A percentile compares a stretch with the other conserved stretches of the same genome.
phyloP scores from a whole-genome alignment of 2,329 filamentous ascomycete species.

The Lanzia echinophila region DNA sequence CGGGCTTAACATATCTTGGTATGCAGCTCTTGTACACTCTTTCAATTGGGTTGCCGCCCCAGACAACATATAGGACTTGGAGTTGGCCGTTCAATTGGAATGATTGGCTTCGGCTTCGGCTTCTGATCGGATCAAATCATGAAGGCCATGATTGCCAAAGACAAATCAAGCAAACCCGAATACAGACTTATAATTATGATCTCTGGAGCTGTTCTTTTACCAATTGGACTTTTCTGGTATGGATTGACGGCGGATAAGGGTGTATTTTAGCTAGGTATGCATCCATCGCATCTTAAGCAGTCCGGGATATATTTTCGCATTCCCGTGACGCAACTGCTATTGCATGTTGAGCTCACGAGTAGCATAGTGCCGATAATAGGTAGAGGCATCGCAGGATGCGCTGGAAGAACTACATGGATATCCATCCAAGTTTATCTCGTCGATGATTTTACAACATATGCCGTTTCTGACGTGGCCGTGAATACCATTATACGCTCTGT shows the following conservation, averaged over 20 bases:
- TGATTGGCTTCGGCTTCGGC: too few species aligned
- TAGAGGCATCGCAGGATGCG: too few species aligned
- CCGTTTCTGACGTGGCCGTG: background rate
- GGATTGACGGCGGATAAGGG: slow-evolving; percentile 38
- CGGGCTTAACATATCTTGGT: slow-evolving; percentile 41
- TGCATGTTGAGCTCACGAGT: too few species aligned
- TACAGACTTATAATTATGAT: slow-evolving; percentile 36
- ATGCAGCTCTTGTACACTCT: too few species aligned
- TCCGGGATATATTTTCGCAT: too few species aligned
- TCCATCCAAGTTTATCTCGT: background rate
- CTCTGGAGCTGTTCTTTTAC: slow-evolving; percentile 32
- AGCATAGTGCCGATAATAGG: too few species aligned
- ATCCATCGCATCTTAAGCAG: background rate
- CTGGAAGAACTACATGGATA: background rate
- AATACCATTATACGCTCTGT: background rate
- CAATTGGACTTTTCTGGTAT: slow-evolving; percentile 40
- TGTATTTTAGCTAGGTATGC: slow-evolving; percentile 33
- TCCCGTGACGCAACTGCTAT: too few species aligned
- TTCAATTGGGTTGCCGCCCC: too few species aligned
- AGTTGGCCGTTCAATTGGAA: too few species aligned
- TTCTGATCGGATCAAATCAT: too few species aligned
- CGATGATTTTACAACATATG: background rate
- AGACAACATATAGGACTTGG: too few species aligned
- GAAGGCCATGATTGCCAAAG: too few species aligned
- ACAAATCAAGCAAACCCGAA: slow-evolving; percentile 27